These are phyloP conservation scores for Lepiota brunneoincarnata DNA, from an alignment of 768 basidiomycete species.

Conservation along the genomic window DNA sequence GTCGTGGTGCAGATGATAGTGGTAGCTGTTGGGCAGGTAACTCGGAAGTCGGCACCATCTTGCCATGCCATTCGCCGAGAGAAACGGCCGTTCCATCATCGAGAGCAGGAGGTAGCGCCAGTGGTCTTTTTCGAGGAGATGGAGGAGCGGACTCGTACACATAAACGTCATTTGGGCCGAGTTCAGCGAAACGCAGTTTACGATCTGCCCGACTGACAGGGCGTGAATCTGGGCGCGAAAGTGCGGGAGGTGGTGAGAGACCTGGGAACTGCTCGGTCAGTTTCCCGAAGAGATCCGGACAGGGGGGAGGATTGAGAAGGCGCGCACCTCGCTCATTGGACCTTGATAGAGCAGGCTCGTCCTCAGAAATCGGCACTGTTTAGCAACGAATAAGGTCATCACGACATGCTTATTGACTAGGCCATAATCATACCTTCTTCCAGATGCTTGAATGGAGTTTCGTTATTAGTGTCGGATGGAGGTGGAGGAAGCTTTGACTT, in stretches of 20 bases:
- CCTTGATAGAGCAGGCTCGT: slow-evolving; percentile 11
- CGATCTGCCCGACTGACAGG: slow-evolving; percentile 58
- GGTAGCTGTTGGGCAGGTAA: background rate
- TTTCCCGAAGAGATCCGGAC: background rate
- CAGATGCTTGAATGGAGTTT: slow-evolving; percentile 6
- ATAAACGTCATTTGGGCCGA: slow-evolving; percentile 71
- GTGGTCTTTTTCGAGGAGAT: slow-evolving; percentile 59
- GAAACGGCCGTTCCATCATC: slow-evolving; percentile 37
- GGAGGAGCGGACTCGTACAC: slow-evolving; percentile 82
- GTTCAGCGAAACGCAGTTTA: slow-evolving; percentile 72
- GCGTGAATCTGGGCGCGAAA: slow-evolving; percentile 48
- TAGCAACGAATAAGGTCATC: background rate
- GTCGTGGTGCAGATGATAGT: background rate
- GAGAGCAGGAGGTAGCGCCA: slow-evolving; percentile 58
- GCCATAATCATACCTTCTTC: slow-evolving; percentile 14
- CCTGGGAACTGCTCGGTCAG: slow-evolving; percentile 13
- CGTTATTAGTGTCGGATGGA: background rate
- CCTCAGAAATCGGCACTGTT: slow-evolving; percentile 18
- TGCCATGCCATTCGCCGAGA: slow-evolving; percentile 35
- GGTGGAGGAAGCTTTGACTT: background rate
- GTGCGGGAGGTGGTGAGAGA: slow-evolving; percentile 40
- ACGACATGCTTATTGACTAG: background rate
- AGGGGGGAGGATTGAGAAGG: background rate
- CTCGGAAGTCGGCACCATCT: slow-evolving; percentile 14
- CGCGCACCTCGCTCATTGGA: slow-evolving; percentile 10